Conservation (phyloP, 345 rosid species). For the Brassica nigra region DNA sequence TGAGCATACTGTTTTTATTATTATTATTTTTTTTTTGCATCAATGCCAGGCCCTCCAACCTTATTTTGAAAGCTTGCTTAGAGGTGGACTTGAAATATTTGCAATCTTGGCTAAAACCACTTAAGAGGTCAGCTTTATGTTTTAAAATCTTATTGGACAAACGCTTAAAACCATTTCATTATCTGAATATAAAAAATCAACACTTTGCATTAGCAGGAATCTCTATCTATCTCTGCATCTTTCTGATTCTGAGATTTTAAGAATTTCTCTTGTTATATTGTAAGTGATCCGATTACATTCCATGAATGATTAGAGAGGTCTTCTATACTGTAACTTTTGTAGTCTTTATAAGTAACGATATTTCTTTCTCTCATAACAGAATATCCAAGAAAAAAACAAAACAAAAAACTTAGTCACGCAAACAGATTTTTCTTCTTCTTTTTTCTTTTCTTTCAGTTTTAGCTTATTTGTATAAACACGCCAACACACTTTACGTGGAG, state of each 20-base stretch:
- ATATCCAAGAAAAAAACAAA: background rate
- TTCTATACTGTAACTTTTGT: too few species aligned
- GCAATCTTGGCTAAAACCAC: conserved; percentile 42
- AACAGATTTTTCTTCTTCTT: background rate
- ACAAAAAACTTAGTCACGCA: background rate
- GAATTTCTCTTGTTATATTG: too few species aligned
- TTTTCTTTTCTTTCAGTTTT: too few species aligned
- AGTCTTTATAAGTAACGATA: too few species aligned
- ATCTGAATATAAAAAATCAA: too few species aligned
- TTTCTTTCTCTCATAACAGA: background rate
- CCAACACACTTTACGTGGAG: conserved; percentile 41
- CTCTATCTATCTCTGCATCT: too few species aligned
- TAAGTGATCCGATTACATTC: too few species aligned
- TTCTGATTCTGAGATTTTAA: too few species aligned
- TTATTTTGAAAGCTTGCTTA: conserved; percentile 63
- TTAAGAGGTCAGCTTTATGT: conserved; percentile 22
- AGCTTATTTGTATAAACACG: conserved; percentile 2
- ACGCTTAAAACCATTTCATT: too few species aligned
- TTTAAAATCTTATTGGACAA: background rate
- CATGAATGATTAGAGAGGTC: too few species aligned
- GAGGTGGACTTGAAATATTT: conserved; percentile 68
- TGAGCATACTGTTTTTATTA: background rate
- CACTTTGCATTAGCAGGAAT: too few species aligned
- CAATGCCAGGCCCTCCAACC: conserved; percentile 66
- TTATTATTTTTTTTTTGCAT: background rate